These are phyloP conservation scores for Fusarium fujikuroi DNA, from an alignment of 2,329 filamentous ascomycete genomes.

Conservation along the genomic window DNA sequence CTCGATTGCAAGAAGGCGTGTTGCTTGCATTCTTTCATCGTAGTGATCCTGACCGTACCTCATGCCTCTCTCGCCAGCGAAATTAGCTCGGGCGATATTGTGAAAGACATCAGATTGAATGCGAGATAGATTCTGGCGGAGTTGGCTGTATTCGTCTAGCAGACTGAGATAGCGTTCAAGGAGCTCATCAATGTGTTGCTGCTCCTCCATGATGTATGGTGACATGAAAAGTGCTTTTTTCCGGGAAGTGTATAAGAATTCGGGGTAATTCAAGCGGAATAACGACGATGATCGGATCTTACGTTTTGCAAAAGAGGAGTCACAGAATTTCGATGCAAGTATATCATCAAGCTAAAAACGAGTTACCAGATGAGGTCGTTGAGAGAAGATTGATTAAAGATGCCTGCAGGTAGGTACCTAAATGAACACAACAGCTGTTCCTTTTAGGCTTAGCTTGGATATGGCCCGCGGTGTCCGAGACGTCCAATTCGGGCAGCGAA, in stretches of 20 bases:
- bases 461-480: neutral
- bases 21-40: constrained; percentile 77
- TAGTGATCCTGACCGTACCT: constrained; percentile 77
- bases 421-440: constrained; percentile 12
- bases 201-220: constrained; percentile 39
- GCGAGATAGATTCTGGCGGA: constrained; percentile 64
- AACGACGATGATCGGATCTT: too few species aligned
- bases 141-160: constrained; percentile 72
- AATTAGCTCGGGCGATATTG: constrained; percentile 79
- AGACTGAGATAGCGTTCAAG: constrained; percentile 73
- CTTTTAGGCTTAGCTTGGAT: constrained; percentile 32
- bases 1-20: constrained; percentile 52
- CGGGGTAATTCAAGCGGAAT: neutral
- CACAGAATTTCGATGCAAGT: neutral
- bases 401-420: constrained; percentile 3
- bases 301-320: neutral
- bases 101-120: constrained; percentile 67
- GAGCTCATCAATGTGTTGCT: constrained; percentile 67
- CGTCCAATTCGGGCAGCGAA: neutral
- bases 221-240: neutral
- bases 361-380: neutral
- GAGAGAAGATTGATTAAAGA: constrained; percentile 9
- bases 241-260: neutral
- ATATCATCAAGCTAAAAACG: neutral
- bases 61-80: constrained; percentile 70